Evolutionary conservation across 192 early-diverging fungal genomes (phyloP).

Genomic region (Backusella morwellensis): DNA sequence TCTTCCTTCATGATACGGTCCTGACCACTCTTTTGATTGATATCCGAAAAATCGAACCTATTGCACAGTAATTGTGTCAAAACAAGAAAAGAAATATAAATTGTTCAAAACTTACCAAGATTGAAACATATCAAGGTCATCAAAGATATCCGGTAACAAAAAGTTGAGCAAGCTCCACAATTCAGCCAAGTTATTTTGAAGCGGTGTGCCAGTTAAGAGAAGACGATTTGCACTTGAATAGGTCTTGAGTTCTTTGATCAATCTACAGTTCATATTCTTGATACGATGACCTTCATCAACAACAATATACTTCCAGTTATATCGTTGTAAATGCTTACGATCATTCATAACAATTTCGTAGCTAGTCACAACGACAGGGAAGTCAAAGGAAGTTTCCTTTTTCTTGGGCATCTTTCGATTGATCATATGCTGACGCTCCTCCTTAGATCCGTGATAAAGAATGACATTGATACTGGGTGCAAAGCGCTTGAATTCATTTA

Average conservation of each 20-base stretch:
- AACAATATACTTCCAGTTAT: conserved; percentile 88
- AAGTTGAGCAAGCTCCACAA: conserved; percentile 97
- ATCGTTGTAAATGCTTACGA: conserved; percentile 52
- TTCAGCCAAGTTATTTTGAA: conserved; percentile 92
- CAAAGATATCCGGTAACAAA: conserved; percentile 93
- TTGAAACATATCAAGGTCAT: conserved; percentile 82
- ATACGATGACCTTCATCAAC: conserved; percentile 97
- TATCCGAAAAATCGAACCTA: conserved; percentile 77
- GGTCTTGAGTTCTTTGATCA: conserved; percentile 82
- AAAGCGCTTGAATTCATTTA: conserved; percentile 86
- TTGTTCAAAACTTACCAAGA: conserved; percentile 53
- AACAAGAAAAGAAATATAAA: too few relatives aligned
- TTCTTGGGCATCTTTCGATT: conserved; percentile 63
- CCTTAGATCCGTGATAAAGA: conserved; percentile 79
- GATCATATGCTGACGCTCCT: conserved; percentile 68
- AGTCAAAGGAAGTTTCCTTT: conserved; percentile 45
- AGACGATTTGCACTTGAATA: conserved; percentile 85
- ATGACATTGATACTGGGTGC: conserved; percentile 76
- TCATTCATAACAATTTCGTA: conserved; percentile 92
- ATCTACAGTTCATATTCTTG: conserved; percentile 93
- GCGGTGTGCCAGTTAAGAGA: conserved; percentile 90
- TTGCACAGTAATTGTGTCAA: too few relatives aligned
- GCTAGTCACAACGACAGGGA: conserved; percentile 87
- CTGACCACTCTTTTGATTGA: conserved; percentile 62
- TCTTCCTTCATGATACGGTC: conserved; percentile 67